Conservation (phyloP, 768 basidiomycete genomes). For the Mycena vitilis region DNA sequence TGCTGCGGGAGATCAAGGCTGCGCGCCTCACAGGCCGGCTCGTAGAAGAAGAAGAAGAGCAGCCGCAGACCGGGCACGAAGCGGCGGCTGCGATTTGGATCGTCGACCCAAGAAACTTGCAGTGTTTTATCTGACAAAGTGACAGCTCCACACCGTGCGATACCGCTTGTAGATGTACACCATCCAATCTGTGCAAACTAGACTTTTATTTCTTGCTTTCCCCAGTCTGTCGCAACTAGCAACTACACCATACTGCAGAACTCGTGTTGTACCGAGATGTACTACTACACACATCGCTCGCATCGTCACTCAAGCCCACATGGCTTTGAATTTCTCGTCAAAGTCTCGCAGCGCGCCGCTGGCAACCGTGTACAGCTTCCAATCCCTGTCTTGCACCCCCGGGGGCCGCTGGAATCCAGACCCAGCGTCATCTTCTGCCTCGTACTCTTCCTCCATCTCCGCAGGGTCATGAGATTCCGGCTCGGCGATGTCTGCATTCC, state of each 20-base stretch:
- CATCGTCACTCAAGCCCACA: constrained; percentile 63
- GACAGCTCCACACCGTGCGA: too few relatives aligned
- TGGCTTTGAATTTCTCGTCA: constrained; percentile 67
- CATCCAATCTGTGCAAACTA: too few relatives aligned
- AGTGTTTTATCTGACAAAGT: constrained; percentile 36
- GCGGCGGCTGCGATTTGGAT: constrained; percentile 71
- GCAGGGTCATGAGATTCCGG: constrained; percentile 41
- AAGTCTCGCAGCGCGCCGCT: constrained; percentile 60
- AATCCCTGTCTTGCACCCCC: constrained; percentile 59
- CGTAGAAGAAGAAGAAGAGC: constrained; percentile 38
- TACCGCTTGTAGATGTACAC: too few relatives aligned
- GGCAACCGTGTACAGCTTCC: constrained; percentile 67
- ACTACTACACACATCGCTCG: too few relatives aligned
- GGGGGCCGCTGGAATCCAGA: constrained; percentile 45
- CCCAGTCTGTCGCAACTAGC: too few relatives aligned
- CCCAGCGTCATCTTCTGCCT: constrained; percentile 23
- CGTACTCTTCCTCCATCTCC: constrained; percentile 38
- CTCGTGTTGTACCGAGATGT: too few relatives aligned
- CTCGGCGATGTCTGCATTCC: constrained; percentile 39
- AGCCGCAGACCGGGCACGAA: neutral
- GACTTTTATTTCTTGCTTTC: too few relatives aligned
- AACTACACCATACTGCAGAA: too few relatives aligned
- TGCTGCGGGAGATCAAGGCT: constrained; percentile 73
- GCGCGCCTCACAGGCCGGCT: constrained; percentile 49
- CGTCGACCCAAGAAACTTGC: constrained; percentile 81